Conservation (phyloP, 2,329 filamentous ascomycete genomes). For the Aspergillus intermedius region DNA sequence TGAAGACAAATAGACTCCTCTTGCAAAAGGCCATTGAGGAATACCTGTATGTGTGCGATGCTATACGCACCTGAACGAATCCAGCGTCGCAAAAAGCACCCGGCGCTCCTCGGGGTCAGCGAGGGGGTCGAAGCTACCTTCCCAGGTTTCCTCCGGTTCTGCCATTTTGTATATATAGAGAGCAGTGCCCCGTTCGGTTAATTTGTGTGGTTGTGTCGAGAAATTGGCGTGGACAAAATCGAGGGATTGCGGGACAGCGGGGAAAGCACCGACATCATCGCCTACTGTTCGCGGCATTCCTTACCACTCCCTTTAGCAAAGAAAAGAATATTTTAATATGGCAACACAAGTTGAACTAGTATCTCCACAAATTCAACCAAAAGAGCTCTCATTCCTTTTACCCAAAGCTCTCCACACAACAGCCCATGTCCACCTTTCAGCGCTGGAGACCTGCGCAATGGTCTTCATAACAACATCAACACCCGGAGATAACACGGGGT, state of each 20-base stretch:
- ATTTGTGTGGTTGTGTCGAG: neutral
- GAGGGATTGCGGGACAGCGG: slow-evolving; percentile 3
- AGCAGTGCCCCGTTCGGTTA: too few relatives aligned
- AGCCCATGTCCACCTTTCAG: slow-evolving; percentile 53
- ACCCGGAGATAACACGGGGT: slow-evolving; percentile 34
- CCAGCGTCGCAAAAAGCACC: slow-evolving; percentile 73
- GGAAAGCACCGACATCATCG: slow-evolving; percentile 1
- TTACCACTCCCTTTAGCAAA: neutral
- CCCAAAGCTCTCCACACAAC: slow-evolving; percentile 52
- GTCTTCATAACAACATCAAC: slow-evolving; percentile 53
- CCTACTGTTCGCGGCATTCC: neutral
- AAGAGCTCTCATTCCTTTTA: slow-evolving; percentile 53
- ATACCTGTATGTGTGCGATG: neutral
- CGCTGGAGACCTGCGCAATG: slow-evolving; percentile 47
- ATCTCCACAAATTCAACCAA: slow-evolving; percentile 31
- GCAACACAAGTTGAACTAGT: slow-evolving; percentile 6
- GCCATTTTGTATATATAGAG: neutral
- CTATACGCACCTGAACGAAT: slow-evolving; percentile 74
- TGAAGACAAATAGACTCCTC: neutral
- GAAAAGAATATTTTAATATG: slow-evolving; percentile 7
- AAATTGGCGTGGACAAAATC: neutral
- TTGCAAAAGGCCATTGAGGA: neutral
- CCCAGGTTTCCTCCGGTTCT: slow-evolving; percentile 40
- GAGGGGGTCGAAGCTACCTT: slow-evolving; percentile 58
- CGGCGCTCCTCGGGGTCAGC: slow-evolving; percentile 72